phyloP scores from a whole-genome alignment of 176 grass and related monocot species.

The Rhynchospora pubera region DNA sequence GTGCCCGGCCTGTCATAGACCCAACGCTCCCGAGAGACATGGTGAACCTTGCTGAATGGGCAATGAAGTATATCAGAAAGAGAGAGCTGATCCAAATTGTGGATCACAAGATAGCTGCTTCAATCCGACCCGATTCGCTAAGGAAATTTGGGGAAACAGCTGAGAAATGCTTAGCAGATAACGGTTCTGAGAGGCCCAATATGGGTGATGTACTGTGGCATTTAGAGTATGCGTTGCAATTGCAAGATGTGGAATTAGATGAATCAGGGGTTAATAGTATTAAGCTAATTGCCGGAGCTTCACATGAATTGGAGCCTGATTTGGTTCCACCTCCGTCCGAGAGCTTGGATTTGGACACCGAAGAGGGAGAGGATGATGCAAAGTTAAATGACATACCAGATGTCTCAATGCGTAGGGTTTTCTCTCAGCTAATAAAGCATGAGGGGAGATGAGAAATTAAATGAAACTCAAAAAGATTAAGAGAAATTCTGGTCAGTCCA shows the following conservation, averaged over 20 bases:
- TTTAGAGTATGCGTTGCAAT: slow-evolving; percentile 63
- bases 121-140: slow-evolving; percentile 46
- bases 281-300: neutral
- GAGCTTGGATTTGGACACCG: neutral
- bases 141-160: slow-evolving; percentile 57
- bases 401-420: slow-evolving; percentile 52
- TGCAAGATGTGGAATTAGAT: slow-evolving; percentile 39
- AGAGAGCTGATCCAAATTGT: slow-evolving; percentile 50
- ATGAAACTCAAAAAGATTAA: neutral
- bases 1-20: slow-evolving; percentile 69
- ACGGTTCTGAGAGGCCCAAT: slow-evolving; percentile 50
- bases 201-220: slow-evolving; percentile 93
- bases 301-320: neutral
- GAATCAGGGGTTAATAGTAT: slow-evolving; percentile 13
- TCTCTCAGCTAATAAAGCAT: slow-evolving; percentile 69
- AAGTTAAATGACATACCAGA: slow-evolving; percentile 44
- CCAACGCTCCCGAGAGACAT: slow-evolving; percentile 50
- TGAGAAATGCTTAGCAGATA: slow-evolving; percentile 69
- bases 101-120: slow-evolving; percentile 43
- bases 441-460: slow-evolving; percentile 35
- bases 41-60: slow-evolving; percentile 87
- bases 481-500: neutral
- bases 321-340: neutral
- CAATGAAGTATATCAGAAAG: slow-evolving; percentile 34
- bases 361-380: neutral